These are phyloP conservation scores for Speleostelium caveatum DNA, from an alignment of 78 protist genomes.

Conservation along the genomic window DNA sequence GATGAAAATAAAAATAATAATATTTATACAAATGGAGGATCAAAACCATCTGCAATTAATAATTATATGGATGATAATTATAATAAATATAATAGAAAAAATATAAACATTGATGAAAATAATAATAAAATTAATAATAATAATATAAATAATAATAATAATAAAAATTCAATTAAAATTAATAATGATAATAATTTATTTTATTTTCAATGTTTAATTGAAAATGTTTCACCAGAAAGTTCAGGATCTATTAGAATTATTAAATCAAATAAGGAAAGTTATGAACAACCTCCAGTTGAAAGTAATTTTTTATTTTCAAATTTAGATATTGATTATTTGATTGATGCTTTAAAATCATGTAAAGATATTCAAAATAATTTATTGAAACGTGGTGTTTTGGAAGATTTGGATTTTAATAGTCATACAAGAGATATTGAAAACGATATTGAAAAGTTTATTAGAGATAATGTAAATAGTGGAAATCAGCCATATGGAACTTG, in stretches of 20 bases:
- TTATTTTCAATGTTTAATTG: not conserved
- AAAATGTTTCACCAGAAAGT: not conserved
- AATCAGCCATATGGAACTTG: constrained; percentile 22
- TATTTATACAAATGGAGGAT: too few relatives aligned
- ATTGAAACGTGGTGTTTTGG: not conserved
- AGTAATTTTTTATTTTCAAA: not conserved
- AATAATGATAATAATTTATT: not conserved
- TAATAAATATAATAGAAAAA: too few relatives aligned
- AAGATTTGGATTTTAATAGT: not conserved
- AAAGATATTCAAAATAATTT: too few relatives aligned
- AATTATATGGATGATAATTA: too few relatives aligned
- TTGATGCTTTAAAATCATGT: not conserved
- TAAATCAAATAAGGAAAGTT: not conserved
- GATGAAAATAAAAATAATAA: too few relatives aligned
- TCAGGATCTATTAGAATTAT: not conserved
- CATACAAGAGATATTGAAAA: not conserved
- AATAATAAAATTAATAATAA: too few relatives aligned
- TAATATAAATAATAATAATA: too few relatives aligned
- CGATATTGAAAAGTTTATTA: not conserved
- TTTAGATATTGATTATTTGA: not conserved
- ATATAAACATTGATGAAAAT: too few relatives aligned
- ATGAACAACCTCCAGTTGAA: not conserved
- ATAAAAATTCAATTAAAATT: too few relatives aligned
- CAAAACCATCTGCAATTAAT: too few relatives aligned
- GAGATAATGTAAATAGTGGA: not conserved